phyloP scores from a whole-genome alignment of 768 basidiomycete genomes.

The Lepiota venenata region DNA sequence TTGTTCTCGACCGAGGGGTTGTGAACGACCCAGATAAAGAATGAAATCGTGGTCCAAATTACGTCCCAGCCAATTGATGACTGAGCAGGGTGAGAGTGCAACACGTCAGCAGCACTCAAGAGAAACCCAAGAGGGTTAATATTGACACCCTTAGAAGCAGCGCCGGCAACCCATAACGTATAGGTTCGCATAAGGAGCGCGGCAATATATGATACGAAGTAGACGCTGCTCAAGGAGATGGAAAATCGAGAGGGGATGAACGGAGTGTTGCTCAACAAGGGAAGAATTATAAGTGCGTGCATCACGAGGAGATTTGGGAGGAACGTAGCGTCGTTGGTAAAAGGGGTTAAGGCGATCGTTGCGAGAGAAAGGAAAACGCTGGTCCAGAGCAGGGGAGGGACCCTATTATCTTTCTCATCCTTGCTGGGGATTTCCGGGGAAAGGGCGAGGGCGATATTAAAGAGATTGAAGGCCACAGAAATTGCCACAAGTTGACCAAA shows the following conservation, averaged over 20 bases:
- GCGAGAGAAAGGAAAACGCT: conserved; percentile 42
- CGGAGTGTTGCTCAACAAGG: conserved; percentile 34
- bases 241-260: conserved; percentile 14
- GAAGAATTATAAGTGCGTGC: conserved; percentile 54
- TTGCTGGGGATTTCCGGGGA: conserved; percentile 22
- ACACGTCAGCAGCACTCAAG: conserved; percentile 28
- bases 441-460: conserved; percentile 47
- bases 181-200: conserved; percentile 32
- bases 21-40: conserved; percentile 30
- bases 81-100: conserved; percentile 57
- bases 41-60: conserved; percentile 49
- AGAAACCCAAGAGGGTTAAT: conserved; percentile 20
- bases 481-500: conserved; percentile 73
- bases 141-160: conserved; percentile 15
- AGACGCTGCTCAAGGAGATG: conserved; percentile 28
- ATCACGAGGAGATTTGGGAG: conserved; percentile 57
- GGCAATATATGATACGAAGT: conserved; percentile 29
- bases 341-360: conserved; percentile 42
- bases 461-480: conserved; percentile 61
- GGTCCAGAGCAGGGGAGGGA: conserved; percentile 30
- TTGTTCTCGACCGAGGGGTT: background rate
- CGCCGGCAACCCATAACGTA: conserved; percentile 24
- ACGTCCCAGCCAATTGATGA: conserved; percentile 65
- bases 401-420: conserved; percentile 7
- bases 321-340: conserved; percentile 41